Conservation (phyloP, 2,329 filamentous ascomycete species). For the Thielaviopsis populi region DNA sequence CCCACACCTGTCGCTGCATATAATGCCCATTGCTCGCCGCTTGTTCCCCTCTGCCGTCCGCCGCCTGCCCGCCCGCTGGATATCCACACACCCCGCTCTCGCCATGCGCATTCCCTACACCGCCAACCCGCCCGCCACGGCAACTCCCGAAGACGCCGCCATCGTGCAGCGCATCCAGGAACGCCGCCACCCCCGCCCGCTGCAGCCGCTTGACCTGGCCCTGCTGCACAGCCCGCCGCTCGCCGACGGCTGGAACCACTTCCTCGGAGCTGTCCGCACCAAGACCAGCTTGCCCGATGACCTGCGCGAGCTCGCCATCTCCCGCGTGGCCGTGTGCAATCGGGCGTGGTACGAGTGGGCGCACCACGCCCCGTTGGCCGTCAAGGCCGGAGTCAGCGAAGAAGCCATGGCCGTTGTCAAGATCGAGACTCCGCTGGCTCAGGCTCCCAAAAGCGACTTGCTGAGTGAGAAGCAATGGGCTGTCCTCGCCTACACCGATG, state of each 20-base stretch:
- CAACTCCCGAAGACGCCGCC: conserved; percentile 33
- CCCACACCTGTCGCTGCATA: neutral
- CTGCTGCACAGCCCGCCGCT: conserved; percentile 60
- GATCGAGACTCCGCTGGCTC: conserved; percentile 21
- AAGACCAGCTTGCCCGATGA: conserved; percentile 35
- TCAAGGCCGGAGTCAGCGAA: conserved; percentile 40
- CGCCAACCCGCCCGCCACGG: conserved; percentile 34
- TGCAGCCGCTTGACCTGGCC: conserved; percentile 61
- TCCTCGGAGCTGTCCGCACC: conserved; percentile 49
- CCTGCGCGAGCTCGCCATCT: conserved; percentile 65
- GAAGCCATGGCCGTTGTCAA: conserved; percentile 34
- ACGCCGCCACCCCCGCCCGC: conserved; percentile 51
- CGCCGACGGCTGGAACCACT: conserved; percentile 61
- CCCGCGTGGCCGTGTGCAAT: conserved; percentile 66
- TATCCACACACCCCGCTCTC: neutral
- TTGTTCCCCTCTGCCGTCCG: neutral
- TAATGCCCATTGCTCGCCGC: neutral
- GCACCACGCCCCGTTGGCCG: conserved; percentile 56
- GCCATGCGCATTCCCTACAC: conserved; percentile 55
- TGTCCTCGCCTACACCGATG: conserved; percentile 60
- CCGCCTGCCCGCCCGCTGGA: neutral
- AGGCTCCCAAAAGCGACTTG: conserved; percentile 23
- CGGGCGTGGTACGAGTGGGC: conserved; percentile 75
- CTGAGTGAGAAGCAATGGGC: conserved; percentile 49
- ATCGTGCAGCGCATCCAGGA: conserved; percentile 50